Base-by-base conservation (phyloP, 306 rosid genomes). In the Potentilla sterilis region DNA sequence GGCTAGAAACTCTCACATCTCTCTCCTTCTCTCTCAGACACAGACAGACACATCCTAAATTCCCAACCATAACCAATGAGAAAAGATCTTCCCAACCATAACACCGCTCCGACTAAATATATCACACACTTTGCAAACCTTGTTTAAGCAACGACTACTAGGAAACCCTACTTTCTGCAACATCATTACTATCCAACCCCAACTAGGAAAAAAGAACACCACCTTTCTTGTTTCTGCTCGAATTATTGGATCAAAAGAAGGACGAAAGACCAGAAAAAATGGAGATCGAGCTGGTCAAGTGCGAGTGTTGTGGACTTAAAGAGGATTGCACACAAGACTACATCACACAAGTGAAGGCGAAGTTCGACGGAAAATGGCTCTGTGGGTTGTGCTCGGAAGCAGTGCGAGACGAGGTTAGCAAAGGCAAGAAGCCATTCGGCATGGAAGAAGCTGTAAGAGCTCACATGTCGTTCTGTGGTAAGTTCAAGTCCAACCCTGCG, bases 321-420 rank as follows among this genome's bases (percentile, higher is more conserved):
- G 99, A 96, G 78, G 99, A 96, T 46, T 96, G 99, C 85, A 96
- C 99, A 1, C 92, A 90, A 78, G 93, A 85, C 44, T 92, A 96
- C 37, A 96, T 92, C 67, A 78, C 72, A 6, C 83, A 88, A 49
- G 93, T 96, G 34, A 90, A 90, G 81, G 82, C 87, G 10, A 92
- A 90, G 40, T 96, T 96, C 47, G 88, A 89, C 42, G 97, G 92
- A 3, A 96, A 90, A 90, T 96, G 99, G 99, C 82, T 96, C 1
- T 96, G 99, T 86, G 99, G 99, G 75, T 78, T 96, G 75, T 96
- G 99, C 82, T 92, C 99, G 58, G 99, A 96, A 86, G 99, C 99
- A 28, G 99, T 96, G 0, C 88, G 96, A 73, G 98, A 96, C 70
- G 99, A 96, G 81, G 90, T 86, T 38, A 83, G 74, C 75, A 84